Evolutionary conservation across 176 grass and related monocot genomes (phyloP), one percentile per base, ranked within the genome.

Genomic region (Oryza officinalis): DNA sequence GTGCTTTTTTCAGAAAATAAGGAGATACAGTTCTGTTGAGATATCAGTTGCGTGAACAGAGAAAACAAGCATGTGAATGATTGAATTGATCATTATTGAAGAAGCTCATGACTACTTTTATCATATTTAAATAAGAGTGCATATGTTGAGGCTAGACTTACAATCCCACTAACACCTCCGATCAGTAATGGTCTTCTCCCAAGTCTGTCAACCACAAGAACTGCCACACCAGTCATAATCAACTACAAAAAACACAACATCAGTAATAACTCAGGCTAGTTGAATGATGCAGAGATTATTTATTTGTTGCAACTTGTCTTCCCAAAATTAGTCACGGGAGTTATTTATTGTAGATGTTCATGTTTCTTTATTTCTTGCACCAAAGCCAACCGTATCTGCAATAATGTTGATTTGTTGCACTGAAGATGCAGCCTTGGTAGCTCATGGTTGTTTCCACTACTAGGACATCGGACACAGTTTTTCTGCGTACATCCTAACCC

Each of bases 91-190:
- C 46, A 40, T 69, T 46, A 47, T 27, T 6, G 13, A 54, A 70
- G 35, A 76, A 59, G 8, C 27, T 63, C 43, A 26, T 57, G 13
- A 30, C 1, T 27, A 59, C 59, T 63, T 31, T 78, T 17, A 59
- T 52, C 54, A 64, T 65, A 74, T 73, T 33, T 23, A 73, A n/a
- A 83, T 47, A 83, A 66, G 59, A 81, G 71, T 86, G 41, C 52
- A 72, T 43, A 71, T 37, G 49, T 52, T 40, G 18, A 77, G 76
- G 54, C 43, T 14, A 74, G 70, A 90, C 89, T 79, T 98, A 98
- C 96, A 70, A 98, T 98, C 79, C 93, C 93, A 80, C 92, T 93
- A 71, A 98, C 96, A 79, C 96, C 96, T 46, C 93, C 91, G 93
- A 98, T 85, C 40, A 98, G 96, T 83, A 95, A 88, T 31, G 93